A percentile compares a stretch with the other conserved stretches of the same genome.
Evolutionary conservation across 2,329 filamentous ascomycete genomes (phyloP).

Genomic region (Clarireedia homoeocarpa): DNA sequence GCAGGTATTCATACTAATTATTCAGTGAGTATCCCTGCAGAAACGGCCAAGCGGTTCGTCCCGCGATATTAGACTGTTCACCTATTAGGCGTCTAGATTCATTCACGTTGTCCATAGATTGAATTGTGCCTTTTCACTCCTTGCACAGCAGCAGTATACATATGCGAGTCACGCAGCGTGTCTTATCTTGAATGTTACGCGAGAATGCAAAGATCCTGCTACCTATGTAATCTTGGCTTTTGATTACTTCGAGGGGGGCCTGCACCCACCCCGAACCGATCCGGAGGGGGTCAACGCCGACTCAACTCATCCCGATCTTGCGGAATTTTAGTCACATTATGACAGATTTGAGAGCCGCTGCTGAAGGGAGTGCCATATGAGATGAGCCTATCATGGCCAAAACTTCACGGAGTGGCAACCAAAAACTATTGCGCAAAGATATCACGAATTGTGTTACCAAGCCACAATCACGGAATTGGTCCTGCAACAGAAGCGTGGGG

Average conservation of each 20-base stretch:
- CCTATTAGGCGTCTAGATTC: no score
- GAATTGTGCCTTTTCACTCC: background rate
- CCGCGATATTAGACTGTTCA: background rate
- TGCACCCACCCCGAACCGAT: background rate
- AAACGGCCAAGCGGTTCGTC: conserved; percentile 3
- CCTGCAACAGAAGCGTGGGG: conserved; percentile 3
- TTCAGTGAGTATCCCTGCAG: background rate
- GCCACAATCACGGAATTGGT: background rate
- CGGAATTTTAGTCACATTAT: conserved; percentile 1
- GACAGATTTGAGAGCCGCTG: conserved; percentile 1
- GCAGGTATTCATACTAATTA: background rate
- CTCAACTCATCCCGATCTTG: background rate
- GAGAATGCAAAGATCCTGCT: background rate
- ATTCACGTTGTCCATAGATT: no score
- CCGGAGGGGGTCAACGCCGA: background rate
- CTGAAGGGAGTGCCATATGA: background rate
- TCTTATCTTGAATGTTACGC: background rate
- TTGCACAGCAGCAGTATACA: background rate
- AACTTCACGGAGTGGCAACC: background rate
- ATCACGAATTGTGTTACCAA: conserved; percentile 2
- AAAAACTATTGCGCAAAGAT: background rate
- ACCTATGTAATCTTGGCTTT: background rate
- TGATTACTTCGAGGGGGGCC: background rate
- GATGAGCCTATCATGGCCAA: background rate
- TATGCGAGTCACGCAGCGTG: background rate